phyloP scores from a whole-genome alignment of 345 rosid species.

The Brassica cretica region DNA sequence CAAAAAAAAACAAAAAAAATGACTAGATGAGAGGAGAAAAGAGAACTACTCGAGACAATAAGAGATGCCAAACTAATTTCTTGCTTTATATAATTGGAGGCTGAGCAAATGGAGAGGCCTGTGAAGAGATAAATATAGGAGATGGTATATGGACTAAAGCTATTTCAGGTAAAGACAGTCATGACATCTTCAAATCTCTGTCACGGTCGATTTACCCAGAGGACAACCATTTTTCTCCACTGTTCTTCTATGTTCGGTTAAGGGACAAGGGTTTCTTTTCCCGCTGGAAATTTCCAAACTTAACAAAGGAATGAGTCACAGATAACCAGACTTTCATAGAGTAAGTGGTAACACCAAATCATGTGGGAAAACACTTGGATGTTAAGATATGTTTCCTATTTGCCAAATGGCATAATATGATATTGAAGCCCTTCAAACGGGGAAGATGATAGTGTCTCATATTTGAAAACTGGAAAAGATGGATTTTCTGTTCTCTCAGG shows the following conservation, averaged over 20 bases:
- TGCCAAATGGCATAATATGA: slow-evolving; percentile 17
- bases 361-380: background rate
- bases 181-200: slow-evolving; percentile 25
- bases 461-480: slow-evolving; percentile 1
- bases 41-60: slow-evolving; percentile 18
- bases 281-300: background rate
- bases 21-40: background rate
- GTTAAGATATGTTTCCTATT: slow-evolving; percentile 21
- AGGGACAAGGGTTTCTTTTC: background rate
- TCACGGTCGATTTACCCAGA: slow-evolving; percentile 11
- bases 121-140: background rate
- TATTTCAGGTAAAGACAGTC: slow-evolving; percentile 28
- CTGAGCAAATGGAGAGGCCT: slow-evolving; percentile 11
- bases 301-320: background rate
- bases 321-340: background rate
- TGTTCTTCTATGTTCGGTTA: slow-evolving; percentile 14
- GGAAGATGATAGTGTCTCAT: slow-evolving; percentile 7
- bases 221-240: slow-evolving; percentile 10
- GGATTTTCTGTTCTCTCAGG: slow-evolving; percentile 17
- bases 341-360: background rate
- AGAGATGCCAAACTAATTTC: background rate
- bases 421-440: slow-evolving; percentile 3
- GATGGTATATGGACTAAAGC: slow-evolving; percentile 1
- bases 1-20: background rate
- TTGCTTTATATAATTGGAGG: background rate